These are phyloP conservation scores for Ganoderma leucocontextum DNA, from an alignment of 1,284 basidiomycete species.

Conservation along the genomic window DNA sequence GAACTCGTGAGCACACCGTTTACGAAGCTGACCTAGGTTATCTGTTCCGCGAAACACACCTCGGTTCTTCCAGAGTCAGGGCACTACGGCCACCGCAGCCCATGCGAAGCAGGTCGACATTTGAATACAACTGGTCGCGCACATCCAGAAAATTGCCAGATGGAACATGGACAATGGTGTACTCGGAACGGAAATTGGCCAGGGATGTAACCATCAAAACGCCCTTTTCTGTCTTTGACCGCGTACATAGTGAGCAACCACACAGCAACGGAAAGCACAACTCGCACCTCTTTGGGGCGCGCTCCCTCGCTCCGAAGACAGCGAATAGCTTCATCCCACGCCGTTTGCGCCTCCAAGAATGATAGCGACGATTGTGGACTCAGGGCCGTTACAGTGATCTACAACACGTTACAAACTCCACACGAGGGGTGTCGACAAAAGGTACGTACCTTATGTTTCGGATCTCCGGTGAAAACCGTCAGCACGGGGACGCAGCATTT, in stretches of 20 bases:
- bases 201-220: conserved; percentile 82
- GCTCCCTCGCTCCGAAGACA: conserved; percentile 71
- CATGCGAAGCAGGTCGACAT: conserved; percentile 81
- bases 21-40: not conserved
- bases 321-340: conserved; percentile 69
- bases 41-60: conserved; percentile 46
- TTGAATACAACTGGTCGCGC: conserved; percentile 74
- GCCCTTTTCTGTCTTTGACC: conserved; percentile 66
- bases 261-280: conserved; percentile 4
- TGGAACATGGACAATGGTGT: conserved; percentile 80
- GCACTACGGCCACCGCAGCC: conserved; percentile 80
- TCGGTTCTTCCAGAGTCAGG: conserved; percentile 77
- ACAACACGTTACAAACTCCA: conserved; percentile 15
- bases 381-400: conserved; percentile 70
- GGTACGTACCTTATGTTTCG: conserved; percentile 61
- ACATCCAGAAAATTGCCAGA: conserved; percentile 69
- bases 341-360: conserved; percentile 53
- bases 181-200: conserved; percentile 84
- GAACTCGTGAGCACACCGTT: not conserved
- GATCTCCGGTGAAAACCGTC: conserved; percentile 78
- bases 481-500: conserved; percentile 65
- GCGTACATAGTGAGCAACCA: not conserved
- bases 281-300: conserved; percentile 66
- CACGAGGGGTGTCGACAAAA: not conserved
- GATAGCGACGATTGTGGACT: conserved; percentile 53